These are phyloP conservation scores for Monosporascus sp. DNA, from an alignment of 2,329 filamentous ascomycete genomes.

Conservation along the genomic window DNA sequence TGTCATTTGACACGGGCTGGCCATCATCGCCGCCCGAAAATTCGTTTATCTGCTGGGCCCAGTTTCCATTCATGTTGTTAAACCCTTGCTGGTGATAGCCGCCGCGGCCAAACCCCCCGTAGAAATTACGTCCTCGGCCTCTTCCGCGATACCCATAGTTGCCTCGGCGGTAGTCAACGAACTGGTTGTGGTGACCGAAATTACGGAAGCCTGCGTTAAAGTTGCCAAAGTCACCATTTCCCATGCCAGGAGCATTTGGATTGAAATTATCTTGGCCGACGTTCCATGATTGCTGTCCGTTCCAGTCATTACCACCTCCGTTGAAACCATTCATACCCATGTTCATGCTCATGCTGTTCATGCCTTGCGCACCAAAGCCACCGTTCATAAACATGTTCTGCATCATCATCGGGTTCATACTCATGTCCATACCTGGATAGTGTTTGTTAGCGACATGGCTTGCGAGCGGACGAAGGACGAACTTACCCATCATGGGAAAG, in stretches of 20 bases:
- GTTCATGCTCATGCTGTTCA: conserved; percentile 69
- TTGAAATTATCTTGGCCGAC: conserved; percentile 85
- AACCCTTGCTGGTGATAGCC: conserved; percentile 40
- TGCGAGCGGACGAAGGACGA: background rate
- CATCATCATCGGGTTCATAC: conserved; percentile 76
- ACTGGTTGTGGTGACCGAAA: conserved; percentile 69
- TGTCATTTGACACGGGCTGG: conserved; percentile 13
- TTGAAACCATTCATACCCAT: conserved; percentile 69
- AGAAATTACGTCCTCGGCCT: conserved; percentile 54
- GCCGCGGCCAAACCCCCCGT: conserved; percentile 50
- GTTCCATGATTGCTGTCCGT: conserved; percentile 77
- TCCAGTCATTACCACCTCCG: conserved; percentile 71
- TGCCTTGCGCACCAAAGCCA: conserved; percentile 65
- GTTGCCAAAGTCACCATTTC: conserved; percentile 73
- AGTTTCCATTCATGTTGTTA: conserved; percentile 20
- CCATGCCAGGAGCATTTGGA: conserved; percentile 78
- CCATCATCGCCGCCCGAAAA: conserved; percentile 10
- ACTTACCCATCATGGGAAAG: conserved; percentile 84
- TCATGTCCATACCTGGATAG: conserved; percentile 69
- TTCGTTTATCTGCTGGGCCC: conserved; percentile 20
- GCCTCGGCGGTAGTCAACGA: conserved; percentile 71
- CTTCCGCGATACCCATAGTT: conserved; percentile 64
- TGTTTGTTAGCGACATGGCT: conserved; percentile 20
- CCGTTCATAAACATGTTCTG: conserved; percentile 75
- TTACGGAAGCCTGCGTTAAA: conserved; percentile 76